phyloP scores from a whole-genome alignment of 75 land plant genomes.

The Selaginella moellendorffii region DNA sequence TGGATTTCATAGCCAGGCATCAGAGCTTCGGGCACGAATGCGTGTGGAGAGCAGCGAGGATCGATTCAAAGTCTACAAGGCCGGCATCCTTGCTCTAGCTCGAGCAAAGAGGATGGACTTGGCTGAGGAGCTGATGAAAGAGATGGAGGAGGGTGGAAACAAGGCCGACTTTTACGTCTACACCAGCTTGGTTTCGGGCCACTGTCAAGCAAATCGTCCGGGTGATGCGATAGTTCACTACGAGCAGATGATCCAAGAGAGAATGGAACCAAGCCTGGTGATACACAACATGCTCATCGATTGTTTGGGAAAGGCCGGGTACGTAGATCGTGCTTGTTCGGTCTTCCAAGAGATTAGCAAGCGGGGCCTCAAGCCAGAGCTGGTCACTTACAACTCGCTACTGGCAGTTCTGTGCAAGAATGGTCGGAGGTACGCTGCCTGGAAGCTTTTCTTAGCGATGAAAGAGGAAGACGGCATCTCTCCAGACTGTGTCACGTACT shows the following conservation, averaged over 20 bases:
- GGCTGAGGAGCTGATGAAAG: not conserved
- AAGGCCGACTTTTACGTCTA: not conserved
- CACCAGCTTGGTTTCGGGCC: not conserved
- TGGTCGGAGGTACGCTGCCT: not conserved
- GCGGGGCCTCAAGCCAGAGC: not conserved
- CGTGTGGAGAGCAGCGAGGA: too few species aligned
- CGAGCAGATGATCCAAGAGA: not conserved
- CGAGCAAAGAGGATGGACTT: not conserved
- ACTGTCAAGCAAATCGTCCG: not conserved
- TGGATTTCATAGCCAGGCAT: not conserved
- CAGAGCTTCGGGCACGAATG: not conserved
- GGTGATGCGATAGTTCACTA: not conserved
- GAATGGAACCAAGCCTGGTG: not conserved
- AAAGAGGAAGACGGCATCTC: not conserved
- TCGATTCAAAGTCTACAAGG: not conserved
- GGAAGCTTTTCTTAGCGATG: not conserved
- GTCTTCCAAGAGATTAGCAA: not conserved
- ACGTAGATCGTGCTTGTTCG: not conserved
- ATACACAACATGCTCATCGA: constrained; percentile 1
- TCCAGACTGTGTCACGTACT: not conserved
- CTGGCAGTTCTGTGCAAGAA: not conserved
- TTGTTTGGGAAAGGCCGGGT: constrained; percentile 7
- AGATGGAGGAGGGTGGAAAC: constrained; percentile 10
- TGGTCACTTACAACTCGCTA: constrained; percentile 2
- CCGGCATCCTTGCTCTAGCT: not conserved